Percentiles rank a stretch among this genome's conserved stretches.
phyloP scores from a whole-genome alignment of 108 stramenopile genomes.

The Asterionellopsis glacialis region DNA sequence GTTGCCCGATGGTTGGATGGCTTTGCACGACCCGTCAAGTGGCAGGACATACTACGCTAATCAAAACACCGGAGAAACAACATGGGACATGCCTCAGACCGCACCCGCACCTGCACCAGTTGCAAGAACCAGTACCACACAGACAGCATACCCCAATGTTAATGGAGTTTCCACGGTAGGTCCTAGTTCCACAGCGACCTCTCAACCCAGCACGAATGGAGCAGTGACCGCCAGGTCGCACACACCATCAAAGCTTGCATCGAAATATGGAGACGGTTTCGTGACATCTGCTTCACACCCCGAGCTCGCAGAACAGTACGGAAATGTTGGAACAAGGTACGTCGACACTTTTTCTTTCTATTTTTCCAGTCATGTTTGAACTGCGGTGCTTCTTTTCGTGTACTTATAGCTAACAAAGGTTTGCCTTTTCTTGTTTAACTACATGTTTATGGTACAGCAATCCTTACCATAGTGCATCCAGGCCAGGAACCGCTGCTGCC shows the following conservation, averaged over 20 bases:
- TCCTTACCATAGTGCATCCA: slow-evolving; percentile 63
- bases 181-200: neutral
- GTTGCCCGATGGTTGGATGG: slow-evolving; percentile 77
- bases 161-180: neutral
- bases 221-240: slow-evolving; percentile 13
- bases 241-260: slow-evolving; percentile 48
- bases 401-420: neutral
- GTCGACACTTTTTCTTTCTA: slow-evolving; percentile 7
- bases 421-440: slow-evolving; percentile 6
- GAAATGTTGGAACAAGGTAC: slow-evolving; percentile 83
- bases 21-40: slow-evolving; percentile 68
- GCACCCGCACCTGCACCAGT: slow-evolving; percentile 27
- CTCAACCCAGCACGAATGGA: slow-evolving; percentile 8
- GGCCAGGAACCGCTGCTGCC: slow-evolving; percentile 73
- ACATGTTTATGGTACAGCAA: slow-evolving; percentile 28
- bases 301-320: slow-evolving; percentile 79
- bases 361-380: neutral
- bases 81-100: slow-evolving; percentile 73
- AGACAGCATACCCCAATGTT: neutral
- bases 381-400: neutral
- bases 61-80: slow-evolving; percentile 77
- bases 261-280: slow-evolving; percentile 88
- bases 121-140: neutral
- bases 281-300: slow-evolving; percentile 85
- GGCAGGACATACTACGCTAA: slow-evolving; percentile 82